A percentile compares a stretch with the other conserved stretches of the same genome.
Conservation (phyloP, 148 eudicot species). For the Vaccinium myrtillus region DNA sequence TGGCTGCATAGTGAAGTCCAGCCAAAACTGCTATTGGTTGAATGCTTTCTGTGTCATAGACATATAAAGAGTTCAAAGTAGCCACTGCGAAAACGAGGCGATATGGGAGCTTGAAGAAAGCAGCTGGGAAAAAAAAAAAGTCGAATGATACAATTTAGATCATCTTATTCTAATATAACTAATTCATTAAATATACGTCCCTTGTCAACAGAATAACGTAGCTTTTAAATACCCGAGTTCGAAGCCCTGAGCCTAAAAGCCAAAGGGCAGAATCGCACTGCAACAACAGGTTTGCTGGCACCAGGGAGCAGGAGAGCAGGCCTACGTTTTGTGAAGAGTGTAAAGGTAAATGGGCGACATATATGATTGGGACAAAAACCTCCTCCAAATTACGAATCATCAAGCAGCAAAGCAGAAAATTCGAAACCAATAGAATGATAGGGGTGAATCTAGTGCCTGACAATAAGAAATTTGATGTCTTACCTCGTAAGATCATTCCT, state of each 20-base stretch:
- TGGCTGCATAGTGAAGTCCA: slow-evolving; percentile 95
- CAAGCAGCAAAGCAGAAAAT: background rate
- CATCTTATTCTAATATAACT: background rate
- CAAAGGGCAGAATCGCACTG: slow-evolving; percentile 88
- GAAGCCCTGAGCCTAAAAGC: slow-evolving; percentile 62
- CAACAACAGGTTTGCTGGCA: slow-evolving; percentile 92
- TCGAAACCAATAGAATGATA: background rate
- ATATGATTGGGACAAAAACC: background rate
- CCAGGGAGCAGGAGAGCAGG: slow-evolving; percentile 95
- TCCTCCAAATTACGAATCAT: background rate
- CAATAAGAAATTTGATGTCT: slow-evolving; percentile 12
- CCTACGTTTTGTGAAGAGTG: slow-evolving; percentile 39
- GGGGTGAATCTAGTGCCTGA: background rate
- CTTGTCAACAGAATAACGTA: background rate
- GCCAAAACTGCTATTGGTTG: slow-evolving; percentile 79
- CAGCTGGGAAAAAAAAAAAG: slow-evolving; percentile 34
- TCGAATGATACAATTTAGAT: background rate
- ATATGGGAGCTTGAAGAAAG: slow-evolving; percentile 83
- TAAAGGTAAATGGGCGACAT: slow-evolving; percentile 1
- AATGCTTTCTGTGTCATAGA: slow-evolving; percentile 78
- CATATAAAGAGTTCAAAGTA: slow-evolving; percentile 83
- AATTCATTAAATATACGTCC: background rate
- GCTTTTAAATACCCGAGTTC: slow-evolving; percentile 41
- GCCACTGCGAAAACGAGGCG: slow-evolving; percentile 91
- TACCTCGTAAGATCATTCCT: slow-evolving; percentile 91